Conservation (phyloP, 495 filamentous ascomycete species). For the Penicillium lividum region DNA sequence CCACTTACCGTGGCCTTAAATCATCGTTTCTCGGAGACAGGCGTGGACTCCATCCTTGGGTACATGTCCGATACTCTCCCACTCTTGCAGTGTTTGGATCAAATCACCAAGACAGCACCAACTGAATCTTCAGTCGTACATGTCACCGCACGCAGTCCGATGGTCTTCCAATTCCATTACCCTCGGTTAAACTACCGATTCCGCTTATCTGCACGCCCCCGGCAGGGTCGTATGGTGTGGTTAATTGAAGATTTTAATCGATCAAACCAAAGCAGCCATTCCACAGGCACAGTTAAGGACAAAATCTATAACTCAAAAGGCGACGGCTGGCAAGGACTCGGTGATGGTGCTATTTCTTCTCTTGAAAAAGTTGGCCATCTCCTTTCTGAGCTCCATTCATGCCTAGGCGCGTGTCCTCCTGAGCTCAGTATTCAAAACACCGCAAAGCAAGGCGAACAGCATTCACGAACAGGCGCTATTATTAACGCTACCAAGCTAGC, state of each 20-base stretch:
- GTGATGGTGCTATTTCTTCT: conserved; percentile 43
- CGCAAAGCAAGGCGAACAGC: conserved; percentile 4
- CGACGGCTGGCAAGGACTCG: conserved; percentile 51
- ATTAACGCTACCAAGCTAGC: conserved; percentile 1
- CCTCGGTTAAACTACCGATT: conserved; percentile 39
- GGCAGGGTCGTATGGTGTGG: conserved; percentile 41
- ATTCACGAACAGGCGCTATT: not conserved
- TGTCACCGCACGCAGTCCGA: conserved; percentile 44
- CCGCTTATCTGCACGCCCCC: conserved; percentile 32
- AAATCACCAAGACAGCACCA: conserved; percentile 32
- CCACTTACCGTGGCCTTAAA: conserved; percentile 65
- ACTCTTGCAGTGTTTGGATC: conserved; percentile 63
- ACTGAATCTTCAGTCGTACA: conserved; percentile 32
- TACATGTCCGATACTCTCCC: conserved; percentile 65
- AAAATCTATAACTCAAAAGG: conserved; percentile 46
- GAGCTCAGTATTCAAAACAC: conserved; percentile 10
- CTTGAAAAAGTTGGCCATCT: conserved; percentile 44
- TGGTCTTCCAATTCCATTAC: conserved; percentile 47
- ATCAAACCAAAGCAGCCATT: conserved; percentile 16
- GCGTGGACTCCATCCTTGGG: conserved; percentile 55
- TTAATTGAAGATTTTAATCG: conserved; percentile 38
- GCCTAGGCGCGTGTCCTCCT: conserved; percentile 23
- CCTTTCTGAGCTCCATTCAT: conserved; percentile 36
- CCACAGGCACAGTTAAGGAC: conserved; percentile 27
- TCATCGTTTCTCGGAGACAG: conserved; percentile 39